Conservation (phyloP, 139 green algal species). For the Coelastrella sp. region DNA sequence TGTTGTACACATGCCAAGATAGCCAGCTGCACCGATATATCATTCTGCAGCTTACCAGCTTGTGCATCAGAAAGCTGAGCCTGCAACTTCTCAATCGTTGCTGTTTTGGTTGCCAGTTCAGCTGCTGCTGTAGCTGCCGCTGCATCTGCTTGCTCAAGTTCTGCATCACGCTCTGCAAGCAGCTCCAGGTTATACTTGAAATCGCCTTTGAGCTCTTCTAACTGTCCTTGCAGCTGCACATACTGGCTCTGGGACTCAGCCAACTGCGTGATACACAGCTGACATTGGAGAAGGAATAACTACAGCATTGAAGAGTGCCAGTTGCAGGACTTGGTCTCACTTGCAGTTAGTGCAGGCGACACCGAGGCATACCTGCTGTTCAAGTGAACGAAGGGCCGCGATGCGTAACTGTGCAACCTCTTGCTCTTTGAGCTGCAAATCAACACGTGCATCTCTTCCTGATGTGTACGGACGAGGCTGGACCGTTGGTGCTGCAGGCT, state of each 20-base stretch:
- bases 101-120: conserved; percentile 50
- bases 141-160: conserved; percentile 65
- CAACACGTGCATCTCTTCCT: conserved; percentile 17
- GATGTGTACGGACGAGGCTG: conserved; percentile 1
- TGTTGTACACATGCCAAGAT: too few relatives aligned
- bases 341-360: too few relatives aligned
- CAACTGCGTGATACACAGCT: too few relatives aligned
- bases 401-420: conserved; percentile 54
- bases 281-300: too few relatives aligned
- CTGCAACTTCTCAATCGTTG: conserved; percentile 49
- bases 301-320: too few relatives aligned
- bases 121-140: conserved; percentile 31
- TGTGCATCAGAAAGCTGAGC: conserved; percentile 50
- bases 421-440: conserved; percentile 56
- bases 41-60: conserved; percentile 35
- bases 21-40: too few relatives aligned
- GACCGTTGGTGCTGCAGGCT: conserved; percentile 21
- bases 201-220: conserved; percentile 63
- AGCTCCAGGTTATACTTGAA: conserved; percentile 73
- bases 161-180: conserved; percentile 63
- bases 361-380: conserved; percentile 56
- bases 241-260: background rate
- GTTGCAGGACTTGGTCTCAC: too few relatives aligned
- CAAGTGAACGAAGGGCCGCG: conserved; percentile 47
- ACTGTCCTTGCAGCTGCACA: conserved; percentile 49